Conservation (phyloP, 257 asterid species). For the Solanum corneliomulleri region DNA sequence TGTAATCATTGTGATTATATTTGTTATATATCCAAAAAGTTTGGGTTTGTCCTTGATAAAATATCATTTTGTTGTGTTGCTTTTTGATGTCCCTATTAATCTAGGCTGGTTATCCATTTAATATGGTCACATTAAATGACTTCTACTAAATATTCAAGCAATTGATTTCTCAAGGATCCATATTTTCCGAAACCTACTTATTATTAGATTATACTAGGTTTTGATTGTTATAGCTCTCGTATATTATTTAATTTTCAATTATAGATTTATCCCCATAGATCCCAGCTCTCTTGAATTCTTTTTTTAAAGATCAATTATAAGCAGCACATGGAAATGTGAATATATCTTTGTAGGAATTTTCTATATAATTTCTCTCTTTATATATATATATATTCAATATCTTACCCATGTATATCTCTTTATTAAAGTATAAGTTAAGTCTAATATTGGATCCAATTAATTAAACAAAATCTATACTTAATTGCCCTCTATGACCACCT, state of each 20-base stretch:
- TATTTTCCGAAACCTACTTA: constrained; percentile 12
- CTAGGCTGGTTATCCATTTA: neutral
- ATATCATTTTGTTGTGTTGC: neutral
- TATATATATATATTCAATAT: too few species aligned
- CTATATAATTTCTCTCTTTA: neutral
- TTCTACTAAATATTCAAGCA: neutral
- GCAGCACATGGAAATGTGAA: constrained; percentile 48
- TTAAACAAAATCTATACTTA: neutral
- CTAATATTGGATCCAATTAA: neutral
- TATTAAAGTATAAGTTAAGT: too few species aligned
- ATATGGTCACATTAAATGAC: neutral
- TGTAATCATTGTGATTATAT: neutral
- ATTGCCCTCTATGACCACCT: neutral
- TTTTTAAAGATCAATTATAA: neutral
- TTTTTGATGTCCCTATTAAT: constrained; percentile 1
- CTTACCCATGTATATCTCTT: too few species aligned
- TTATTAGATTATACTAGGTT: neutral
- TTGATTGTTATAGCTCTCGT: neutral
- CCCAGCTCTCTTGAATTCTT: neutral
- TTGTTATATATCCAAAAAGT: neutral
- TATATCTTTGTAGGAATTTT: constrained; percentile 3
- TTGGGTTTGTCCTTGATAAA: neutral
- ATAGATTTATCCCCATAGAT: neutral
- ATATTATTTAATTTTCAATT: neutral
- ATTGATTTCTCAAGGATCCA: neutral